Base-by-base conservation (phyloP, 768 basidiomycete genomes). In the Lentinula guzmanii region DNA sequence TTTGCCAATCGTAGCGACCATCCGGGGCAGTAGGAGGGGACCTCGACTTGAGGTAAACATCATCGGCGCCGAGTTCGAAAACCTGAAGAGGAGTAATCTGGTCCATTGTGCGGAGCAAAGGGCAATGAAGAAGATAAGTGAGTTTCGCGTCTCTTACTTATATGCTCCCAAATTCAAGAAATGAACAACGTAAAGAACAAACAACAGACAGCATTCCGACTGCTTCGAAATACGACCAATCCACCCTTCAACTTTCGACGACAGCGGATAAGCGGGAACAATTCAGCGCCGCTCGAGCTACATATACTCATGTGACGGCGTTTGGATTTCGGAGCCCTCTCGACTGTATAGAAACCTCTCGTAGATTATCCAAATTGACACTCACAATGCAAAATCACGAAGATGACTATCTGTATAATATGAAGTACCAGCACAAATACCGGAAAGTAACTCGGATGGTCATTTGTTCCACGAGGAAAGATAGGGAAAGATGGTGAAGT, bases 1-100 rank as follows among this genome's bases (percentile, higher is more conserved):
- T 71, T 65, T 80, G 70, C 68, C 72, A 76, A 63, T 79, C 77
- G 65, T 82, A 82, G 56, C 74, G 74, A 6, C 79, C 80, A 62
- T 78, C 77, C 4, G 76, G 76, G 4, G 80, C 74, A 39, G 63
- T 65, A 6, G 81, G 81, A 1, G 73, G 68, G 28, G 74, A 66
- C 9, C 80, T 72, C 6, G 65, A 65, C 7, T 74, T 68, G 41
- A 80, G 75, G 62, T 76, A 70, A 31, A 66, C 65, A 9, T 70
- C 65, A 61, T 79, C 78, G 1, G 73, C 71, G 15, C 65, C 71
- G 28, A 71, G 62, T 6, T 65, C 59, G 56, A 73, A 66, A 4
- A 64, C 69, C 64, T 72, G 66, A 31, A 66, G 52, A 5, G 70
- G 63, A 50, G 68, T 66, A 51, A 72, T 66, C 16, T 59, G 7